Evolutionary conservation across 768 basidiomycete genomes (phyloP), one percentile per base, ranked within the genome.

Genomic region (Lyophyllum atratum): DNA sequence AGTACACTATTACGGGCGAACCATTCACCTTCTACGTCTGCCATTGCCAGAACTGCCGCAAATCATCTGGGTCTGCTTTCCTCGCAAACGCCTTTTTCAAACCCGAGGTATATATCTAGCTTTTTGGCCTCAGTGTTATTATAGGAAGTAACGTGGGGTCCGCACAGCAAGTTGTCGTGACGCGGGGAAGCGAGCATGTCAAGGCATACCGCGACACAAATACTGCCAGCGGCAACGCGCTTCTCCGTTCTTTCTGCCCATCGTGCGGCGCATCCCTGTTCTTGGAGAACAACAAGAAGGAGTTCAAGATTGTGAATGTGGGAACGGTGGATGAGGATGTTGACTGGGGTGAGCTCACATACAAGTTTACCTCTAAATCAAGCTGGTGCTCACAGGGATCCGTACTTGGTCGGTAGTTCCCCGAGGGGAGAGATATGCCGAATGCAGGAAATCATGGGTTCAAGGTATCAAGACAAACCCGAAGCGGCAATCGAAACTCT

Each of bases 281-380:
- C 62, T 53, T 70, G 19, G 43, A 49, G 8, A 47, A 61, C 0
- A 60, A 59, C 0, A 63, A 60, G 17, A 59, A 63, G 22, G 61
- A 59, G 22, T 59, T 66, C 19, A 62, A 49, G 26, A 64, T 70
- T 22, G 62, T 74, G n/a, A 55, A 66, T 1, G 44, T 64, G n/a
- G 74, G 72, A 15, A 71, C 69, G 4, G 28, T 75, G 54, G 72
- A 74, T 25, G 69, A 70, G 24, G 58, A 62, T 11, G 60, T 67
- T 6, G 61, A 68, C 28, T 73, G 71, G 73, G 56, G 74, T 72
- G 59, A 64, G 70, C 63, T 45, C 17, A 37, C 42, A 51, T 26
- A 12, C 22, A n/a, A n/a, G n/a, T n/a, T n/a, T n/a, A 24, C 21
- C 39, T 25, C 31, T 28, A 3, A 19, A 19, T 7, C 8, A 19